Conservation (phyloP, 2,329 filamentous ascomycete species). For the Aspergillus jensenii region DNA sequence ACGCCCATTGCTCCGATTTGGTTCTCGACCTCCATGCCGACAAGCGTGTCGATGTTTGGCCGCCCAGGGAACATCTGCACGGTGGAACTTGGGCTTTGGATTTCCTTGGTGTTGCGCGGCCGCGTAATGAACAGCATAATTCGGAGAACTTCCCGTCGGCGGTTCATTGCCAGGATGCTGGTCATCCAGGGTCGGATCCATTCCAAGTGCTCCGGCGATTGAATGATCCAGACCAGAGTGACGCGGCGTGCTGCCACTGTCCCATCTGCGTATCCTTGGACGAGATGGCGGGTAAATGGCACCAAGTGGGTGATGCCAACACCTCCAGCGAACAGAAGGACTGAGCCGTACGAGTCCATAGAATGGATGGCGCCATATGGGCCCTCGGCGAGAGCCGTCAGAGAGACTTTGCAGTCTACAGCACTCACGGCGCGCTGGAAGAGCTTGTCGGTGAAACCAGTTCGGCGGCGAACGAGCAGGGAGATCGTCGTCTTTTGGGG, state of each 20-base stretch:
- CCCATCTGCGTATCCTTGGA: conserved; percentile 66
- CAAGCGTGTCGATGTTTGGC: conserved; percentile 76
- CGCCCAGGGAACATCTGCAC: conserved; percentile 92
- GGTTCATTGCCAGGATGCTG: conserved; percentile 73
- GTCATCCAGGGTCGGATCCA: conserved; percentile 91
- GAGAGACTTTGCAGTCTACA: conserved; percentile 55
- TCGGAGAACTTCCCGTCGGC: conserved; percentile 76
- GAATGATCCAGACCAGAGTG: conserved; percentile 88
- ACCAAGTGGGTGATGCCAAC: conserved; percentile 96
- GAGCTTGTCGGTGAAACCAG: conserved; percentile 81
- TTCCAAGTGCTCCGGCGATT: conserved; percentile 82
- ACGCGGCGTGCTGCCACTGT: conserved; percentile 79
- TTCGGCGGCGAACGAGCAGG: conserved; percentile 83
- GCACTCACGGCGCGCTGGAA: conserved; percentile 65
- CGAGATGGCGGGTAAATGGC: conserved; percentile 77
- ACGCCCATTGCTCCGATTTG: conserved; percentile 89
- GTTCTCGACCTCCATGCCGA: conserved; percentile 76
- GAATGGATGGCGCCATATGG: conserved; percentile 83
- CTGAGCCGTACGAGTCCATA: conserved; percentile 88
- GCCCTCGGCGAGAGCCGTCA: conserved; percentile 79
- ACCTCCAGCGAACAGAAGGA: conserved; percentile 85
- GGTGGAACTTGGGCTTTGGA: conserved; percentile 71
- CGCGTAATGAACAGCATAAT: conserved; percentile 90
- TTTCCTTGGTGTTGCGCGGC: conserved; percentile 78
- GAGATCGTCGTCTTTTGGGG: conserved; percentile 63